Evolutionary conservation across 345 rosid species (phyloP).

Genomic region (Salix udensis): DNA sequence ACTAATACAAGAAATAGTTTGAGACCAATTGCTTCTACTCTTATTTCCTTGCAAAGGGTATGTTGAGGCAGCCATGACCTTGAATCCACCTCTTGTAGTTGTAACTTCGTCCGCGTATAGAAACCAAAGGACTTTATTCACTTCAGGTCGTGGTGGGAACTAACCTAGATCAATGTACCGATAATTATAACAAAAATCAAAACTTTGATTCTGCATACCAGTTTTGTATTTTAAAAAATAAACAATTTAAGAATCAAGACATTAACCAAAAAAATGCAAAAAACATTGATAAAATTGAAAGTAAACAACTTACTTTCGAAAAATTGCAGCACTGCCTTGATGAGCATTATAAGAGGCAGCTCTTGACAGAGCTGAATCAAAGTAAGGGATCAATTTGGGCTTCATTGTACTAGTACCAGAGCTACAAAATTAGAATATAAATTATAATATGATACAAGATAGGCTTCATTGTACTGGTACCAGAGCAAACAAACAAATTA

Average conservation of each 20-base stretch:
- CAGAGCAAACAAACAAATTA: no score
- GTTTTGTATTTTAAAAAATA: not conserved
- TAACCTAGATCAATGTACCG: conserved; percentile 20
- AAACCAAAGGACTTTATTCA: conserved; percentile 33
- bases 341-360: conserved; percentile 36
- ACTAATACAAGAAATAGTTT: conserved; percentile 20
- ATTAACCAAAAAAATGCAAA: not conserved
- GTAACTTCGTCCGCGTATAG: conserved; percentile 33
- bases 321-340: conserved; percentile 35
- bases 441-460: no score
- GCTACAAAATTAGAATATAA: no score
- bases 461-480: conserved; percentile 29
- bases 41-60: conserved; percentile 29
- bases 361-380: conserved; percentile 38
- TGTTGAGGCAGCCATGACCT: conserved; percentile 47
- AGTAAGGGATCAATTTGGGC: conserved; percentile 48
- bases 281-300: not conserved
- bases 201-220: not conserved
- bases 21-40: conserved; percentile 18
- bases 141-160: conserved; percentile 38
- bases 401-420: conserved; percentile 36
- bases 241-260: not conserved
- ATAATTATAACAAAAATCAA: not conserved
- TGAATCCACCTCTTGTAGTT: conserved; percentile 38
- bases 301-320: conserved; percentile 18